phyloP scores from a whole-genome alignment of 1,284 basidiomycete species.

The Porodaedalea pini region DNA sequence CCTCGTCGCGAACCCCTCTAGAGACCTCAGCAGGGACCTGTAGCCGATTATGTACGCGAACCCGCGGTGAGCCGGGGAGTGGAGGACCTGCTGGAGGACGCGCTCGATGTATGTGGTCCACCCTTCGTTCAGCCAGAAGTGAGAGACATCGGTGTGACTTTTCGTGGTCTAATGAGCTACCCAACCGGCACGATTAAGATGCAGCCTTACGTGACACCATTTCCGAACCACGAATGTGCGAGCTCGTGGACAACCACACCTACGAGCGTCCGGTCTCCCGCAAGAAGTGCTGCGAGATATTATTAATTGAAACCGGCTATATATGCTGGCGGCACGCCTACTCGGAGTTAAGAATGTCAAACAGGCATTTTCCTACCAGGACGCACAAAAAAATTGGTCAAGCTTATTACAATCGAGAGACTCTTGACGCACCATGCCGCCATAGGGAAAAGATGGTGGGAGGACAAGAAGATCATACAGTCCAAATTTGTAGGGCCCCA shows the following conservation, averaged over 20 bases:
- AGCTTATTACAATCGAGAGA: constrained; percentile 1
- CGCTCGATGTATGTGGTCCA: constrained; percentile 96
- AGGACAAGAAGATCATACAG: constrained; percentile 92
- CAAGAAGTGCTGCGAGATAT: constrained; percentile 57
- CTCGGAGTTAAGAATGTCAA: constrained; percentile 86
- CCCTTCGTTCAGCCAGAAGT: constrained; percentile 93
- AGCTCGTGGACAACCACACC: constrained; percentile 82
- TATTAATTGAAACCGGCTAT: background rate
- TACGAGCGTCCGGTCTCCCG: constrained; percentile 81
- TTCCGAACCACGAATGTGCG: constrained; percentile 84
- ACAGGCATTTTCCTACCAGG: constrained; percentile 75
- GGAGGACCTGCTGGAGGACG: constrained; percentile 69
- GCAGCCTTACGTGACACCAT: constrained; percentile 67
- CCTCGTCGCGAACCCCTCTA: constrained; percentile 54
- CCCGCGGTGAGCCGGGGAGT: constrained; percentile 77
- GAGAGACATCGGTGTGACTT: constrained; percentile 66
- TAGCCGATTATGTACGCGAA: constrained; percentile 80
- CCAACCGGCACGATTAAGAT: background rate
- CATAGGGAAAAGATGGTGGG: constrained; percentile 91
- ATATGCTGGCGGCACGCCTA: constrained; percentile 31
- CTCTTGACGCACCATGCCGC: constrained; percentile 65
- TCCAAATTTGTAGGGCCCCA: constrained; percentile 79
- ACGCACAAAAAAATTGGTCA: background rate
- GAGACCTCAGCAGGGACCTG: constrained; percentile 69
- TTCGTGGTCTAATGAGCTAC: background rate